phyloP scores from a whole-genome alignment of 1,139 yeast genomes.

The Geotrichum klebahnii region DNA sequence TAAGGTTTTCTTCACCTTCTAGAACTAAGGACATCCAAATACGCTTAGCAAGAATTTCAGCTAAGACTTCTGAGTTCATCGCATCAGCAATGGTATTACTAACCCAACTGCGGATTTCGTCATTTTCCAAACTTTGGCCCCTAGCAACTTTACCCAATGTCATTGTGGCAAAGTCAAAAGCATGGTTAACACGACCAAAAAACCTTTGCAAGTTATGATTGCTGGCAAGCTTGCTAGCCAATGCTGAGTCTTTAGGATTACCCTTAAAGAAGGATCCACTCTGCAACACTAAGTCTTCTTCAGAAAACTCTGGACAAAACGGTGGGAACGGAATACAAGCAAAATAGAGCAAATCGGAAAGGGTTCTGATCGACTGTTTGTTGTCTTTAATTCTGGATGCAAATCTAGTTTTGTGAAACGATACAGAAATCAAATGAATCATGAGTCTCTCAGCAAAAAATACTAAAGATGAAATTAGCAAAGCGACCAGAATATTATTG shows the following conservation, averaged over 20 bases:
- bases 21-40: conserved; percentile 44
- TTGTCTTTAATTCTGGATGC: conserved; percentile 40
- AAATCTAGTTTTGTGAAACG: conserved; percentile 43
- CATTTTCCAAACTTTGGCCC: conserved; percentile 22
- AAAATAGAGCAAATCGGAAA: conserved; percentile 37
- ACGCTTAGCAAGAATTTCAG: conserved; percentile 40
- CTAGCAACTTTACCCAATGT: conserved; percentile 35
- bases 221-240: conserved; percentile 27
- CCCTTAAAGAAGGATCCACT: conserved; percentile 34
- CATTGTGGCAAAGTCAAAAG: conserved; percentile 35
- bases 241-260: conserved; percentile 22
- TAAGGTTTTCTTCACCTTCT: conserved; percentile 39
- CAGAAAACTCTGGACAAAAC: conserved; percentile 39
- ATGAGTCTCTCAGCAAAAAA: conserved; percentile 40
- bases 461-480: conserved; percentile 39
- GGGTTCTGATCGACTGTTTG: conserved; percentile 36
- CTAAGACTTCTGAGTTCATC: conserved; percentile 32
- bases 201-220: conserved; percentile 31
- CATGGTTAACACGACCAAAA: conserved; percentile 34
- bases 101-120: conserved; percentile 24
- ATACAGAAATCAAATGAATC: conserved; percentile 42
- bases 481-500: conserved; percentile 40
- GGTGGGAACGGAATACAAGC: conserved; percentile 41
- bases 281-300: conserved; percentile 38
- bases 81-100: conserved; percentile 39